Percentiles rank a stretch among this genome's conserved stretches.
Conservation (phyloP, 2,329 filamentous ascomycete species). For the Botrytis pseudocinerea region DNA sequence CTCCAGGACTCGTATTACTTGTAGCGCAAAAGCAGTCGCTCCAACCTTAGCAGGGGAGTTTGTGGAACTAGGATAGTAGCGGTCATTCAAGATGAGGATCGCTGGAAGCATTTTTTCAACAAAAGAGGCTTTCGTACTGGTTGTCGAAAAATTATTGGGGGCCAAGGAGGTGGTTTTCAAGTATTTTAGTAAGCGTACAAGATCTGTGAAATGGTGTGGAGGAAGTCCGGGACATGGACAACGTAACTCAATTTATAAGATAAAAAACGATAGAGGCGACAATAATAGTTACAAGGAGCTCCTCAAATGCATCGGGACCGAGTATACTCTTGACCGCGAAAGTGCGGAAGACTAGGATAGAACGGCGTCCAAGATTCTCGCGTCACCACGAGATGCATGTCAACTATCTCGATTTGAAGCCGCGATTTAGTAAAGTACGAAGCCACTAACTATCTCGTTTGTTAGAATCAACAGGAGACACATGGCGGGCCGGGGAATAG, state of each 20-base stretch:
- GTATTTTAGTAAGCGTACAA: conserved; percentile 7
- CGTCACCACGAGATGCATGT: conserved; percentile 13
- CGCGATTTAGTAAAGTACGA: background rate
- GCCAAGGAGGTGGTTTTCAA: conserved; percentile 19
- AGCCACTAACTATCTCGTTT: background rate
- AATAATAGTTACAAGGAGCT: conserved; percentile 1
- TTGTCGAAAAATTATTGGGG: conserved; percentile 6
- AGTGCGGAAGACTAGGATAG: background rate
- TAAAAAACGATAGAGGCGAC: conserved; percentile 6
- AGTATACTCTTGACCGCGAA: background rate
- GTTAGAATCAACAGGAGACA: background rate
- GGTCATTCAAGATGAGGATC: conserved; percentile 25
- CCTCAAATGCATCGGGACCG: background rate
- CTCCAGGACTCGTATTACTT: conserved; percentile 24
- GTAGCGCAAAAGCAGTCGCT: conserved; percentile 27
- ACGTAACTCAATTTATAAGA: conserved; percentile 21
- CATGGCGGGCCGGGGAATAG: background rate
- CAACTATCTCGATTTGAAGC: background rate
- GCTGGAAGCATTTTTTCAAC: conserved; percentile 26
- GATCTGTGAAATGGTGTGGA: conserved; percentile 4
- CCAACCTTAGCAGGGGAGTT: conserved; percentile 26
- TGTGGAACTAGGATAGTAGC: conserved; percentile 25
- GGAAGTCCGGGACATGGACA: background rate
- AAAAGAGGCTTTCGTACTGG: conserved; percentile 2
- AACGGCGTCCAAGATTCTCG: conserved; percentile 2